These are phyloP conservation scores for Mortierella alpina DNA, from an alignment of 192 early-diverging fungal species.

Conservation along the genomic window DNA sequence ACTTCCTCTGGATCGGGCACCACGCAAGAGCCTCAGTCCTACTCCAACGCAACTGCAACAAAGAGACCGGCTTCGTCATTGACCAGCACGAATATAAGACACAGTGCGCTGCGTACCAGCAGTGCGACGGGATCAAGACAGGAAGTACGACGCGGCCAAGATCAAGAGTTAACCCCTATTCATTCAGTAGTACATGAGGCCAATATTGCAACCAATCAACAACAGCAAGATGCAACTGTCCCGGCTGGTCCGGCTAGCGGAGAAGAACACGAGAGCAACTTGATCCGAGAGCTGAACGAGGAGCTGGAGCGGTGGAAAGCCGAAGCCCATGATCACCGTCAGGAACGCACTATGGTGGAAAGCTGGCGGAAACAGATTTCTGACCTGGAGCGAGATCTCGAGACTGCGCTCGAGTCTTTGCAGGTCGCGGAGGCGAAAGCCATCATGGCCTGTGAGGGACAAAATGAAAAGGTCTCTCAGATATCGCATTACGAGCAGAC, in stretches of 20 bases:
- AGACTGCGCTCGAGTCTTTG: constrained; percentile 35
- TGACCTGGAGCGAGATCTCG: constrained; percentile 39
- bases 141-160: neutral
- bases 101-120: constrained; percentile 3
- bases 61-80: too few relatives aligned
- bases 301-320: constrained; percentile 42
- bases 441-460: constrained; percentile 9
- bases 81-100: neutral
- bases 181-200: too few relatives aligned
- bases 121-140: neutral
- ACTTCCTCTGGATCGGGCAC: neutral
- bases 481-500: neutral
- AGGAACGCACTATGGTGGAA: constrained; percentile 15
- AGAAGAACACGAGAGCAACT: neutral
- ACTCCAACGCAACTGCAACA: too few relatives aligned
- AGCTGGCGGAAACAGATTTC: constrained; percentile 37
- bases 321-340: constrained; percentile 6
- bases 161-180: too few relatives aligned
- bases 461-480: neutral
- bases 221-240: too few relatives aligned
- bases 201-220: too few relatives aligned
- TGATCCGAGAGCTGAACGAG: constrained; percentile 21
- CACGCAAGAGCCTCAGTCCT: too few relatives aligned
- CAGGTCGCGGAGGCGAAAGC: constrained; percentile 26
- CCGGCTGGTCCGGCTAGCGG: too few relatives aligned